These are phyloP conservation scores for Leishmania lainsoni DNA, from an alignment of 208 protist genomes.

Conservation along the genomic window DNA sequence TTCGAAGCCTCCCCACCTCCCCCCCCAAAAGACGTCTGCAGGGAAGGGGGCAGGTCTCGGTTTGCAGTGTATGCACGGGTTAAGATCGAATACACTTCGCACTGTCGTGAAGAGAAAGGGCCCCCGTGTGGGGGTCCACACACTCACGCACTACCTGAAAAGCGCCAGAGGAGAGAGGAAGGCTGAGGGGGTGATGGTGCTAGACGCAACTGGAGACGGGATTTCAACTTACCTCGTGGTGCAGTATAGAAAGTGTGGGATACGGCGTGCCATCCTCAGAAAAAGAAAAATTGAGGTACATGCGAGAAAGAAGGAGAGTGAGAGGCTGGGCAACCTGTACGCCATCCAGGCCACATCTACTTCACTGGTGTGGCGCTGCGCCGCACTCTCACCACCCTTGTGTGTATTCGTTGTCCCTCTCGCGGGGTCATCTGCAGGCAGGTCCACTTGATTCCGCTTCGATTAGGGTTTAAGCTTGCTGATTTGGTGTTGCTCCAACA, in stretches of 20 bases:
- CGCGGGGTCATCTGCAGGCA: not conserved
- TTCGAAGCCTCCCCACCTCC: not conserved
- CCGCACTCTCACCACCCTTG: not conserved
- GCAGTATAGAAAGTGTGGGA: not conserved
- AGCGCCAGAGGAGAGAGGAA: not conserved
- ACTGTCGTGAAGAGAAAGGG: not conserved
- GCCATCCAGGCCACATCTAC: not conserved
- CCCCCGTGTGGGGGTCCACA: not conserved
- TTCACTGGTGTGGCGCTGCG: not conserved
- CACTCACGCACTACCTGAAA: no score
- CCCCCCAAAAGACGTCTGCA: no score
- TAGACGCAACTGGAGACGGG: not conserved
- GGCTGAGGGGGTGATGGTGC: not conserved
- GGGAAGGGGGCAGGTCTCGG: not conserved
- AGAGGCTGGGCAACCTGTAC: no score
- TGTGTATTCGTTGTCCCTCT: not conserved
- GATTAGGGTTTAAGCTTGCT: not conserved
- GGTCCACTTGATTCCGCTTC: not conserved
- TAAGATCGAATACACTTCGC: not conserved
- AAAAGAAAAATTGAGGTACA: not conserved
- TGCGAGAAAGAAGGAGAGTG: not conserved
- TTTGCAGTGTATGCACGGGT: not conserved
- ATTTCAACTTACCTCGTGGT: not conserved
- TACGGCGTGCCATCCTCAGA: not conserved
- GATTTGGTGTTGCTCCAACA: not conserved